Conservation (phyloP, 2,329 filamentous ascomycete genomes). For the Talaromyces sp. region DNA sequence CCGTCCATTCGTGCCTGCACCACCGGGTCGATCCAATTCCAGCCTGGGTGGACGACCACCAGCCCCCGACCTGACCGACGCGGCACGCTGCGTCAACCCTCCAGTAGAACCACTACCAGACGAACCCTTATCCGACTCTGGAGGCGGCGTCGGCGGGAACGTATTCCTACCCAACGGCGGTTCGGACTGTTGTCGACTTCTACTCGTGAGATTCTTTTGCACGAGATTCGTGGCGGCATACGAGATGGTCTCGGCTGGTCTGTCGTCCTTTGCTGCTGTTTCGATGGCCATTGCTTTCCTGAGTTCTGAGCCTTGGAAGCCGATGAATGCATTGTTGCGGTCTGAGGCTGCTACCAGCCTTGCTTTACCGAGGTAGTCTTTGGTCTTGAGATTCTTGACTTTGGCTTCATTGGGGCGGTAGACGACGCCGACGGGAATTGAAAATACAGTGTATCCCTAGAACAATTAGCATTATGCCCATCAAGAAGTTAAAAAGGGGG, state of each 20-base stretch:
- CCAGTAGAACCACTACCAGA: slow-evolving; percentile 22
- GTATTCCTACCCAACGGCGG: slow-evolving; percentile 74
- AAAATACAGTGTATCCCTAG: slow-evolving; percentile 96
- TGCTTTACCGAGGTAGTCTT: slow-evolving; percentile 97
- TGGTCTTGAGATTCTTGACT: slow-evolving; percentile 95
- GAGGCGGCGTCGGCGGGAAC: slow-evolving; percentile 97
- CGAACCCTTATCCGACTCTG: slow-evolving; percentile 69
- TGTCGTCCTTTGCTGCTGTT: slow-evolving; percentile 60
- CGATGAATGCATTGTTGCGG: slow-evolving; percentile 73
- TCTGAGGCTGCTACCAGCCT: slow-evolving; percentile 85
- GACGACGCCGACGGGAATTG: slow-evolving; percentile 90
- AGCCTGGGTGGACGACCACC: slow-evolving; percentile 39
- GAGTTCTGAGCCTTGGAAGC: slow-evolving; percentile 76
- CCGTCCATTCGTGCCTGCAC: slow-evolving; percentile 33
- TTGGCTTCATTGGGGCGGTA: slow-evolving; percentile 97
- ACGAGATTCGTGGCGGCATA: slow-evolving; percentile 92
- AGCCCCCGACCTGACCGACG: slow-evolving; percentile 47
- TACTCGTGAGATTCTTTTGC: slow-evolving; percentile 74
- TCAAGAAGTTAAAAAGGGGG: neutral
- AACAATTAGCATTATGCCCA: neutral
- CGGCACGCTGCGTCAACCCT: slow-evolving; percentile 45
- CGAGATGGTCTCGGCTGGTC: slow-evolving; percentile 78
- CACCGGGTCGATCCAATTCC: slow-evolving; percentile 34
- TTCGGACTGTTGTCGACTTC: slow-evolving; percentile 76
- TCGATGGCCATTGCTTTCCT: slow-evolving; percentile 43